phyloP scores from a whole-genome alignment of 495 filamentous ascomycete genomes.

The Parathielavia appendiculata region DNA sequence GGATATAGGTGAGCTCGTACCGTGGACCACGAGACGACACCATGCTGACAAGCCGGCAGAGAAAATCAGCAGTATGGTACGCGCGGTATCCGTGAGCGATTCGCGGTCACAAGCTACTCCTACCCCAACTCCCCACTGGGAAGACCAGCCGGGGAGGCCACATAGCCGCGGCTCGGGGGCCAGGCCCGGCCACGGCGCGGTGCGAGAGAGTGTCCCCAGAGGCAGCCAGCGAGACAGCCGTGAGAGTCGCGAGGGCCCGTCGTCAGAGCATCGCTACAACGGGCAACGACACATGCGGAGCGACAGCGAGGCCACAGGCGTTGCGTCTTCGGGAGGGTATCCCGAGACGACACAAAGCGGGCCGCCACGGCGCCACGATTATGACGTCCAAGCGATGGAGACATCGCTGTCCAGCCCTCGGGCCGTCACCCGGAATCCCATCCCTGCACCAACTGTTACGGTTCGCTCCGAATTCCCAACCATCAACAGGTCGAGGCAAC shows the following conservation, averaged over 20 bases:
- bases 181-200: conserved; percentile 29
- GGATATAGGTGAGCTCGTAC: conserved; percentile 65
- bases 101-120: conserved; percentile 48
- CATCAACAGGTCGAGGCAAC: conserved; percentile 82
- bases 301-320: conserved; percentile 61
- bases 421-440: conserved; percentile 74
- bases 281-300: conserved; percentile 68
- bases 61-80: conserved; percentile 92
- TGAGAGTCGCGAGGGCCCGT: conserved; percentile 55
- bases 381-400: conserved; percentile 95
- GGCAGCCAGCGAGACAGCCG: conserved; percentile 41
- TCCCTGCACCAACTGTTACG: conserved; percentile 83
- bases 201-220: conserved; percentile 16
- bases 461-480: conserved; percentile 97
- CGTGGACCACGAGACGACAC: neutral
- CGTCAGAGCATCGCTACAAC: conserved; percentile 57
- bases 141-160: conserved; percentile 44
- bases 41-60: conserved; percentile 48
- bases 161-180: conserved; percentile 46
- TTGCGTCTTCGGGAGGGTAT: conserved; percentile 72
- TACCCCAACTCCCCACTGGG: conserved; percentile 46
- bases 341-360: conserved; percentile 58
- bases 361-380: conserved; percentile 74
- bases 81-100: conserved; percentile 71
- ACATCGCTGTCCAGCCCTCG: conserved; percentile 73